These are phyloP conservation scores for Tylopilus balloui DNA, from an alignment of 768 basidiomycete genomes.

Conservation along the genomic window DNA sequence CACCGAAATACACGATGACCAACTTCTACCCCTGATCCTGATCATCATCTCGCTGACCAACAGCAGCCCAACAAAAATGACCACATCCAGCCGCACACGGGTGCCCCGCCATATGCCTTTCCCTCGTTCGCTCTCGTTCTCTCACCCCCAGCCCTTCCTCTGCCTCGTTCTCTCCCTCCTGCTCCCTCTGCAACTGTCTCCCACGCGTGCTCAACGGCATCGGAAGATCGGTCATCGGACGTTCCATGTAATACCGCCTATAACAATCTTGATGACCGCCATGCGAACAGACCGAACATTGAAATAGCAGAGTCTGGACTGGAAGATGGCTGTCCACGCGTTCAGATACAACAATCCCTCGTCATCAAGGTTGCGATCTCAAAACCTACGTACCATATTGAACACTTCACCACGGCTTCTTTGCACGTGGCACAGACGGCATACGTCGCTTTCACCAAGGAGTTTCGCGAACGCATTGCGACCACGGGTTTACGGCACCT, in stretches of 20 bases:
- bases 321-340: constrained; percentile 59
- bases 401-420: constrained; percentile 45
- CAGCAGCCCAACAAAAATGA: constrained; percentile 71
- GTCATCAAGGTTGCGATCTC: background rate
- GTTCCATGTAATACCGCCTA: constrained; percentile 57
- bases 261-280: constrained; percentile 83
- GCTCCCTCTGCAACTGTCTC: constrained; percentile 19
- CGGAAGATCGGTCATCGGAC: constrained; percentile 48
- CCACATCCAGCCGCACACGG: constrained; percentile 80
- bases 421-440: constrained; percentile 58
- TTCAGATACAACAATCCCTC: background rate
- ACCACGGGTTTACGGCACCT: constrained; percentile 60
- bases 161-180: constrained; percentile 12
- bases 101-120: constrained; percentile 41
- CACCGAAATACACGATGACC: background rate
- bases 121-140: background rate
- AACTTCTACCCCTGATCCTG: background rate
- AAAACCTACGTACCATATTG: constrained; percentile 60
- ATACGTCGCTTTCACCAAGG: constrained; percentile 39
- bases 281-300: constrained; percentile 72
- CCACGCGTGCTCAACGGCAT: constrained; percentile 15
- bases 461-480: constrained; percentile 34
- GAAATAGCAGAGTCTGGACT: constrained; percentile 63
- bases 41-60: constrained; percentile 8
- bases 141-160: constrained; percentile 5